Base-by-base conservation (phyloP, 495 filamentous ascomycete genomes). In the Tuber calosporum region DNA sequence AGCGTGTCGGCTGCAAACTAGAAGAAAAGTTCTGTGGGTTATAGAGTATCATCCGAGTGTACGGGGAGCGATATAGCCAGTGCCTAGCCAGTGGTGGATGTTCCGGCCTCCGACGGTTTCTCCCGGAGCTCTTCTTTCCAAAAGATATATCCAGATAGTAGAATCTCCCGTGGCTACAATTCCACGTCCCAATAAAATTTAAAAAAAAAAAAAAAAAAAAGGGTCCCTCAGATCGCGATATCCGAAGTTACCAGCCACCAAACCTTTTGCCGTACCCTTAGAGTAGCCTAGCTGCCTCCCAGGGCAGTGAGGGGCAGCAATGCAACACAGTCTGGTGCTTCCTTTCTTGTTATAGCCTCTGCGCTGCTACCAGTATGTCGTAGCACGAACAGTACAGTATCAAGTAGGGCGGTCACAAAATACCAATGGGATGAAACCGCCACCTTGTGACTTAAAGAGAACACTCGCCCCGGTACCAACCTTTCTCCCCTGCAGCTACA, bases 361-460 rank as follows among this genome's bases (percentile, higher is more conserved):
- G 53, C 53, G 30, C 26, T 62, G 53, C 53, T 30, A 17, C 53
- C 13, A 62, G 53, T 34, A 34, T 62, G 53, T 19, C 17, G 53
- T 62, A 34, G 53, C 53, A 62, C 53, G 53, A 62, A 62, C 53
- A 62, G 9, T 62, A 62, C 53, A 62, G 53, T 62, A 62, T 62
- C 53, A 62, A 62, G 53, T 30, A 34, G 53, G 53, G 53, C 53
- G 26, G 53, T 62, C 53, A 34, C 53, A 34, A 34, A 34, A 62
- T 26, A 62, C 53, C 53, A 62, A 62, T 62, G 53, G 53, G 53
- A 62, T 62, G 53, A 62, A 62, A 62, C 53, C 53, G 53, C 53
- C 53, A 62, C 53, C 53, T 11, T 62, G 19, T 62, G 26, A 19
- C 26, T 62, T 62, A 62, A 62, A 62, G 53, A 11, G 53, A 19